Percentiles rank a stretch among this genome's conserved stretches.
Conservation (phyloP, 2,329 filamentous ascomycete genomes). For the Penicillium sp. region DNA sequence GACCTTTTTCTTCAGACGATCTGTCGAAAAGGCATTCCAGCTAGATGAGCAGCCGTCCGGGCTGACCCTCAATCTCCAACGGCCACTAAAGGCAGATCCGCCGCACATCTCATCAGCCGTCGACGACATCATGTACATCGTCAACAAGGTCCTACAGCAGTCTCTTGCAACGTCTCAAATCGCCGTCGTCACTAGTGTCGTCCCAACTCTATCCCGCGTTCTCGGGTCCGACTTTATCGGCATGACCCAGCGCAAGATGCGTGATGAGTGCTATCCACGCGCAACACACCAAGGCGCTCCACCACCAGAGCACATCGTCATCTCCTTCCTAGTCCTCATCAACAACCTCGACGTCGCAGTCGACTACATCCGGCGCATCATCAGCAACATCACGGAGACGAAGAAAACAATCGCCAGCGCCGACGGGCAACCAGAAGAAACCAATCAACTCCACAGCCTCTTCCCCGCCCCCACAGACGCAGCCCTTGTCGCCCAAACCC, state of each 20-base stretch:
- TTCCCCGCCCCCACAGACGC: slow-evolving; percentile 85
- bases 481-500: slow-evolving; percentile 67
- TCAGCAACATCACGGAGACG: slow-evolving; percentile 66
- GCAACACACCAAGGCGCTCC: slow-evolving; percentile 76
- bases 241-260: slow-evolving; percentile 98
- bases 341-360: slow-evolving; percentile 94
- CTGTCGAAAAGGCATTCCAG: slow-evolving; percentile 97
- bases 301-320: slow-evolving; percentile 85
- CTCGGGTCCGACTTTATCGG: slow-evolving; percentile 89
- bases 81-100: slow-evolving; percentile 73
- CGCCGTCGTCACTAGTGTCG: slow-evolving; percentile 74
- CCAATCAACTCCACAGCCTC: slow-evolving; percentile 58
- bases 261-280: slow-evolving; percentile 90
- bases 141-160: slow-evolving; percentile 87
- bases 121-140: slow-evolving; percentile 99
- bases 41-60: slow-evolving; percentile 85
- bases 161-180: slow-evolving; percentile 85
- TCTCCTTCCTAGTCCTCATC: slow-evolving; percentile 88
- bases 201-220: slow-evolving; percentile 79
- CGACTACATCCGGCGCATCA: slow-evolving; percentile 88
- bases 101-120: slow-evolving; percentile 95
- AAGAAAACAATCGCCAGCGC: slow-evolving; percentile 28
- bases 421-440: slow-evolving; percentile 29
- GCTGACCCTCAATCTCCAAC: slow-evolving; percentile 75
- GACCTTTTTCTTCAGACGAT: slow-evolving; percentile 94